Base-by-base conservation (phyloP, 2,329 filamentous ascomycete species). In the Fusarium tricinctum region DNA sequence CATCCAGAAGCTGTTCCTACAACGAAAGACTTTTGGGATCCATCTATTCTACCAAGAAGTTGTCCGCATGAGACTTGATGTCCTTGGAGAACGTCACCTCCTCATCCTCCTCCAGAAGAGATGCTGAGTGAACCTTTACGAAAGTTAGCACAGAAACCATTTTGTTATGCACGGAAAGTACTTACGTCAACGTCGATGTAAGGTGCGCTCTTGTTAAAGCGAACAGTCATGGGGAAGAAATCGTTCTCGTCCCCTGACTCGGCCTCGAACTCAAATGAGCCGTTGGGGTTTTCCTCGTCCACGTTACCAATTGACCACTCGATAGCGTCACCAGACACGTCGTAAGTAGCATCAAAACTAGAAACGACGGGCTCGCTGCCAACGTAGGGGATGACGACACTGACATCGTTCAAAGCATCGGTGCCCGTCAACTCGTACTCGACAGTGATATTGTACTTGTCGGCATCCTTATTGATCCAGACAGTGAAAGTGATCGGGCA, bases 171-270 rank as follows among this genome's bases (percentile, higher is more conserved):
- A 15, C 19, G 22, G 5, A 20, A 26, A 8, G 22, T 23, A 87
- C 91, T 90, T 85, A 98, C 95, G 82, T 97, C 94, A 68, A 99
- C 92, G 74, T 97, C 93, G 50, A 98, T 87, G 79, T 93, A 97
- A 28, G 96, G 95, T 60, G 86, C 88, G 42, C 89, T 87, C 86
- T 97, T 97, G 68, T 88, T 90, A 81, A 99, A 99, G 55, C 90
- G 88, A 63, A 98, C 90, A 54, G 88, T 91, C 94, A 99, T 98
- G 2, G 96, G 96, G 89, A 99, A 99, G 83, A 98, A 98, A 74
- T 97, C 94, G 58, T 93, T 91, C 77, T 98, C 96, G 71, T 94
- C 92, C 56, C 89, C 88, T 13, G 92, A 92, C 78, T 92, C 89
- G 2, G 94, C 93, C 80, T 98, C 96, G 71, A 99, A 98, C 79